Conservation (phyloP, 2,329 filamentous ascomycete species). For the Penicillium verrucosum region DNA sequence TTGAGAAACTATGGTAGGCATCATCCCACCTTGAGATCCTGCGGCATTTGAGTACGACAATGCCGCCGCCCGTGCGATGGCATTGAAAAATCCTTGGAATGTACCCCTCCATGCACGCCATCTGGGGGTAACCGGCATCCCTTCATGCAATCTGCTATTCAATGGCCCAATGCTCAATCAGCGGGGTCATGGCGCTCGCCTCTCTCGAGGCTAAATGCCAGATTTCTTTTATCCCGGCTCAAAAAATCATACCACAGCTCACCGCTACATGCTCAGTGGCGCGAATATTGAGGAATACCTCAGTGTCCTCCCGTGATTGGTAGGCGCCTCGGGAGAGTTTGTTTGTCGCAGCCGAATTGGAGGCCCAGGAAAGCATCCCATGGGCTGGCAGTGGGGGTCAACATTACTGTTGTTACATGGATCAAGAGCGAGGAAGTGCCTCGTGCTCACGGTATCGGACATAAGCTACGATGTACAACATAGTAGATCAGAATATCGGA, state of each 20-base stretch:
- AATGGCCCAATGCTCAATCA: neutral
- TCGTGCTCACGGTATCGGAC: constrained; percentile 4
- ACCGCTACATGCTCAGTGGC: constrained; percentile 23
- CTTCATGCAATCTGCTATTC: neutral
- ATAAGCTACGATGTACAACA: neutral
- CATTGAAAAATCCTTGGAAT: neutral
- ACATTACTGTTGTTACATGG: constrained; percentile 9
- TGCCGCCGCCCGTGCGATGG: neutral
- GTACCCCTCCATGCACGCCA: constrained; percentile 8
- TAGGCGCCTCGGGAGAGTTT: constrained; percentile 5
- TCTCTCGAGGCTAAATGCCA: neutral
- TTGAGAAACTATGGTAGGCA: neutral
- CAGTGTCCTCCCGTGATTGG: constrained; percentile 17
- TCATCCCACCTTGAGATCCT: neutral
- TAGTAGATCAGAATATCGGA: neutral
- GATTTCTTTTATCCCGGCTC: neutral
- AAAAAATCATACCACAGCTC: constrained; percentile 15
- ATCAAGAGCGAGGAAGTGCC: neutral
- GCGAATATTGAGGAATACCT: constrained; percentile 9
- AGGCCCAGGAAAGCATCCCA: constrained; percentile 8
- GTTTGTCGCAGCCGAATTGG: constrained; percentile 7
- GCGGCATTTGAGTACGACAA: constrained; percentile 4
- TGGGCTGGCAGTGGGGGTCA: constrained; percentile 5
- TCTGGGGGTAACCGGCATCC: constrained; percentile 1
- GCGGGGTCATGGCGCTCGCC: neutral